Evolutionary conservation across 2,329 filamentous ascomycete genomes (phyloP).

Genomic region (Venturia pyrina): DNA sequence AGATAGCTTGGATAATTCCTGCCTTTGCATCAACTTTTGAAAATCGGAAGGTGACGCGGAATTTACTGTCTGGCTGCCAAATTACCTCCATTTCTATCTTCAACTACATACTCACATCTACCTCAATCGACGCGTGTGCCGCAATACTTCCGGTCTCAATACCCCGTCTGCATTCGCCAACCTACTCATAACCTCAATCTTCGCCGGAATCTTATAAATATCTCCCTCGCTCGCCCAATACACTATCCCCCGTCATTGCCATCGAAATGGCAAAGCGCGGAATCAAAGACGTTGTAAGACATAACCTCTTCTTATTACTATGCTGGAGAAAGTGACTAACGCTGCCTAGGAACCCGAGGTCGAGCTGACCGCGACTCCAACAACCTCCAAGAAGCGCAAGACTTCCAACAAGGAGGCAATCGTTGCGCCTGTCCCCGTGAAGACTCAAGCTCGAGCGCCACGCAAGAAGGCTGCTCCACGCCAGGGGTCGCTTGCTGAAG

Average conservation of each 20-base stretch:
- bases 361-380: background rate
- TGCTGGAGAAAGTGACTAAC: background rate
- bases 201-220: background rate
- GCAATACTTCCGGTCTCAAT: background rate
- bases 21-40: background rate
- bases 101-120: background rate
- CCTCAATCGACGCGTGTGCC: background rate
- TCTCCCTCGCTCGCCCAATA: background rate
- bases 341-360: background rate
- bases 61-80: background rate
- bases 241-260: background rate
- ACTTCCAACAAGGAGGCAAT: background rate
- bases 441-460: background rate
- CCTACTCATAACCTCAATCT: background rate
- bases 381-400: background rate
- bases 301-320: background rate
- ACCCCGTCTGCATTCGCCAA: background rate
- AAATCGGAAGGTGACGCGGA: background rate
- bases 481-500: background rate
- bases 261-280: background rate
- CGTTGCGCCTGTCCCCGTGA: background rate
- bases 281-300: background rate
- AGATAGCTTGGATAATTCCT: background rate
- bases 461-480: background rate
- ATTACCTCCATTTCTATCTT: background rate